Evolutionary conservation across 2,329 filamentous ascomycete genomes (phyloP), one percentile per base, ranked within the genome.

Genomic region (Penicillium sp.): DNA sequence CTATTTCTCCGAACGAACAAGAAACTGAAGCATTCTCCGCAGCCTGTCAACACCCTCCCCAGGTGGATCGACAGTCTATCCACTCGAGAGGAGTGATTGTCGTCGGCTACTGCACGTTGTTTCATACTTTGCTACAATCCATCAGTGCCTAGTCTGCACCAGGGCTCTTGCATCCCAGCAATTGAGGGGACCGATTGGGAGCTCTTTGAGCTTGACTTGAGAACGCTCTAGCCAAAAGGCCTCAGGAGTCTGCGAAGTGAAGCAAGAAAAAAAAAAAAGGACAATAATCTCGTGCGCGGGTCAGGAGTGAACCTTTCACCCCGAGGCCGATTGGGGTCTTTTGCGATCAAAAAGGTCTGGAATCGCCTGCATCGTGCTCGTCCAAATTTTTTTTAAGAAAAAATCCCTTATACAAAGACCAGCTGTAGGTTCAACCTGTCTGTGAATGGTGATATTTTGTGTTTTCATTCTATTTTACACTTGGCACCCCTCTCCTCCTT

Each of bases 171-270:
- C 33, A 44, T 44, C 25, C 34, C 49, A 47, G 46, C 25, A 43
- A 50, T 56, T 57, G 53, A 53, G 53, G 56, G 51, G 56, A 52
- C 50, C 47, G 45, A 8, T 4, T 32, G 29, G 18, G 29, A 32
- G 29, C 48, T 47, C 40, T 43, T 11, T 43, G 24, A 33, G 29
- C 42, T 39, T 43, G 48, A 47, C 49, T 13, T n/a, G 35, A 24
- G 32, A 51, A 53, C 48, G 47, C 48, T 48, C 46, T 56, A 49
- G 46, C 38, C 45, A 39, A 49, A 18, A 39, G 29, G 41, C 42
- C 41, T 46, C 36, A 47, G 53, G 41, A 40, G 35, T 51, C 50
- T 33, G 46, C 11, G 46, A 53, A 44, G 55, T 50, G 50, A 50
- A 32, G 29, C 7, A 32, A 32, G 11, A 11, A 11, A 32, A 32